Base-by-base conservation (phyloP, 2,329 filamentous ascomycete genomes). In the Calonectria multiphialidica region DNA sequence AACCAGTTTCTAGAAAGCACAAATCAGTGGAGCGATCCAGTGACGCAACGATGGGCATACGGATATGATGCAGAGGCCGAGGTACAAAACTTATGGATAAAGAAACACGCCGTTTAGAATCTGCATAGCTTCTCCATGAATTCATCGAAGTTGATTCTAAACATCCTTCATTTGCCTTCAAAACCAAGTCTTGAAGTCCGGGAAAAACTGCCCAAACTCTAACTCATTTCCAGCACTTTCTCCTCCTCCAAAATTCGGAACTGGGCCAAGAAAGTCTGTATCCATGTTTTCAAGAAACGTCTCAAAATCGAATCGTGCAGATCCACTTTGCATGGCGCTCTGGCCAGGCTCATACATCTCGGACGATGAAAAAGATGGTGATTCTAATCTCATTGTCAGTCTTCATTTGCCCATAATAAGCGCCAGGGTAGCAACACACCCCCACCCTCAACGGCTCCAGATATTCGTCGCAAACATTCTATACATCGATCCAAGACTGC, bases 21-120 rank as follows among this genome's bases (percentile, higher is more conserved):
- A 0, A 88, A 88, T 66, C 86, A 88, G 77, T 88, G 86, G 86
- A 86, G 82, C 62, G 86, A 88, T 76, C 86, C 85, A 0, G 77
- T 83, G 0, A 87, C 86, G 1, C 84, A 87, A 72, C 72, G 77
- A 21, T 88, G 87, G 87, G 84, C 84, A 8, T 89, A 88, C 77
- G 86, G 85, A 0, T 88, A 88, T 77, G 86, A 88, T 78, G 83
- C 85, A 0, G 85, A 87, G 72, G 68, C 71, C 30, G 82, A 78
- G 15, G 81, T 87, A 72, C 53, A 57, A 25, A 25, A 37, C 33
- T 37, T 18, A 21, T 57, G 53, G 53, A 21, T 57, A 13, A 7
- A 57, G 33, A 40, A 21, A 7, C 21, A 57, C 10, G 5, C 23
- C 5, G 16, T 4, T 23, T 57, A 5, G 21, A 40, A 37, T 25